Evolutionary conservation across 495 filamentous ascomycete species (phyloP), one percentile per base, ranked within the genome.

Genomic region (Aspergillus homomorphus): DNA sequence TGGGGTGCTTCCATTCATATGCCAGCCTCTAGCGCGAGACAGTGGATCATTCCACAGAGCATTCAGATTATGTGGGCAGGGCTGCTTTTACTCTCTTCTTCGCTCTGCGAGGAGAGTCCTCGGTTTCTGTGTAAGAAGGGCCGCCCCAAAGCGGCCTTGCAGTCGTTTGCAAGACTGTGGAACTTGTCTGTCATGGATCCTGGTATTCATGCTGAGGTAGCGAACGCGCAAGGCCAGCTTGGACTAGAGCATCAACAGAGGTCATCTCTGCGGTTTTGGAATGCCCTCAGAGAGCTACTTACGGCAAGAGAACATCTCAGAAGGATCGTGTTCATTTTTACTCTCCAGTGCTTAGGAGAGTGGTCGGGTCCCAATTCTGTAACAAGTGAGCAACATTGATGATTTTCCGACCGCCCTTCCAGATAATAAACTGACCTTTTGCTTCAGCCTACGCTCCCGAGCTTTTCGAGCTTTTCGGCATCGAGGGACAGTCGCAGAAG

Each of bases 331-430:
- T 74, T 84, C 22, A 68, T 76, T n/a, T 54, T 80, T n/a, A 69
- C 73, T 38, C 71, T 76, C 0, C 82, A 86, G 53, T 61, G 87
- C 21, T 65, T 87, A 1, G 73, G 74, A 0, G 82, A 86, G 60
- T 86, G 83, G 85, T 83, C 78, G n/a, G 85, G 85, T 0, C 81
- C 85, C 2, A 79, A 80, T 33, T 76, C 77, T 50, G 82, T 85
- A 4, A 69, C 66, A 8, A 68, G 65, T 68, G 54, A 38, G 58
- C 3, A 6, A 8, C 41, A 43, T 14, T 15, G 14, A 19, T 12
- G 5, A 4, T 10, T 24, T 14, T 38, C 33, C 33, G 33, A 38
- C 6, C 10, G 33, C 15, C 12, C 4, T 26, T 15, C 16, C 4
- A 21, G 21, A 16, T 33, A 23, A 26, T 12, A 20, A 0, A 14